A percentile compares a stretch with the other conserved stretches of the same genome.
phyloP scores from a whole-genome alignment of 805 yeast genomes.

The Hanseniaspora valbyensis region DNA sequence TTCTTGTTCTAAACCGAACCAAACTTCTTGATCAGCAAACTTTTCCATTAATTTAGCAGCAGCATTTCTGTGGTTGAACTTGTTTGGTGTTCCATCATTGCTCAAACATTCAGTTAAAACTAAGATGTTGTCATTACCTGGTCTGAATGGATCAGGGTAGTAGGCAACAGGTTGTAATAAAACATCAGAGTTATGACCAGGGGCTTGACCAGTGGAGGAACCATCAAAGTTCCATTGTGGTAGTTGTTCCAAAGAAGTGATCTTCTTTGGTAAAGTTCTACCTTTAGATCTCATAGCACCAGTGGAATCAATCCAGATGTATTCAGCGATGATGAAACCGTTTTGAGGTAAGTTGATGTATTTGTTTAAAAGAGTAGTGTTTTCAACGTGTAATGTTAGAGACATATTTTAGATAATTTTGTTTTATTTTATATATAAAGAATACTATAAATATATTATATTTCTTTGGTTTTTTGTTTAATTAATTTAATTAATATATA shows the following conservation, averaged over 20 bases:
- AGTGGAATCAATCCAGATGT: conserved; percentile 93
- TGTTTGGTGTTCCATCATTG: conserved; percentile 98
- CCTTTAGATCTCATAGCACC: conserved; percentile 91
- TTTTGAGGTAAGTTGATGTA: conserved; percentile 75
- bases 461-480: too few relatives aligned
- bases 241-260: conserved; percentile 66
- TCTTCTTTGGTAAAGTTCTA: conserved; percentile 63
- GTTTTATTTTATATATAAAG: background rate
- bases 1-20: conserved; percentile 99
- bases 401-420: conserved; percentile 17
- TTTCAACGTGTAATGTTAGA: conserved; percentile 30
- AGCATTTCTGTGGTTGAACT: conserved; percentile 95
- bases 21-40: conserved; percentile 68
- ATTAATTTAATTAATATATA: too few relatives aligned
- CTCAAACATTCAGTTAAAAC: conserved; percentile 95
- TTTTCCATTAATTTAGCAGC: conserved; percentile 91
- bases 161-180: conserved; percentile 90
- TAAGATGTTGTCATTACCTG: conserved; percentile 81
- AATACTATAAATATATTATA: too few relatives aligned
- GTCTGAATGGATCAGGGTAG: conserved; percentile 95
- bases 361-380: conserved; percentile 72
- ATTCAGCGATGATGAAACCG: conserved; percentile 85
- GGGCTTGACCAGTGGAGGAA: conserved; percentile 96
- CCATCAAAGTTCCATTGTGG: conserved; percentile 99
- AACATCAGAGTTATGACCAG: conserved; percentile 93